Evolutionary conservation across 352 stramenopile genomes (phyloP), one percentile per base, ranked within the genome.

Genomic region (Phytopythium oedochilum): DNA sequence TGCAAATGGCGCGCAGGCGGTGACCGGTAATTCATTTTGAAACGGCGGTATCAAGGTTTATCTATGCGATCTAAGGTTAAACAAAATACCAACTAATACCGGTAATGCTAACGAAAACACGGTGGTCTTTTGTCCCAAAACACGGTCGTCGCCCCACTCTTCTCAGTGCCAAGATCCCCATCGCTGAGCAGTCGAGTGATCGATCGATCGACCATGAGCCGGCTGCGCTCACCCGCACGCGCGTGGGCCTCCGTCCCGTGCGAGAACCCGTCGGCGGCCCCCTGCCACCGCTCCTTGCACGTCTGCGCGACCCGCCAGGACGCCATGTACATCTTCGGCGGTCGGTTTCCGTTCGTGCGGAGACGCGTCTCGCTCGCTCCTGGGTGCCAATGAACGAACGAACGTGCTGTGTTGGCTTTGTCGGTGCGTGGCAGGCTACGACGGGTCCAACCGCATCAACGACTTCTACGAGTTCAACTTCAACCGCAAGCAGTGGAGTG

Each of bases 391-490:
- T n/a, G n/a, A n/a, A n/a, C n/a, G n/a, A n/a, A n/a, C n/a, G n/a
- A n/a, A n/a, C n/a, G n/a, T n/a, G n/a, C n/a, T n/a, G n/a, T n/a
- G n/a, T n/a, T 15, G 10, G 8, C 18, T 15, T n/a, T 44, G 38
- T 26, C n/a, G 4, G 29, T 32, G 29, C 9, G 29, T n/a, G n/a
- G 17, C 45, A 88, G 89, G 93, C 39, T 98, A 98, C 71, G 93
- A 97, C 63, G 93, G 93, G 2, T 88, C 75, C 11, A 93, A 92
- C 63, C 85, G 93, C 44, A 83, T 97, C 45, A 97, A 98, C 67
- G 93, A 98, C 70, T 97, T 97, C 61, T 96, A 96, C 63, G 75
- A 91, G 55, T 98, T 96, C 77, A 89, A 88, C 65, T 96, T 97
- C 56, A 86, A 78, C 53, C 80, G 78, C 57, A 89, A 88, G 48